Evolutionary conservation across 495 filamentous ascomycete species (phyloP).

Genomic region (Extremus antarcticus): DNA sequence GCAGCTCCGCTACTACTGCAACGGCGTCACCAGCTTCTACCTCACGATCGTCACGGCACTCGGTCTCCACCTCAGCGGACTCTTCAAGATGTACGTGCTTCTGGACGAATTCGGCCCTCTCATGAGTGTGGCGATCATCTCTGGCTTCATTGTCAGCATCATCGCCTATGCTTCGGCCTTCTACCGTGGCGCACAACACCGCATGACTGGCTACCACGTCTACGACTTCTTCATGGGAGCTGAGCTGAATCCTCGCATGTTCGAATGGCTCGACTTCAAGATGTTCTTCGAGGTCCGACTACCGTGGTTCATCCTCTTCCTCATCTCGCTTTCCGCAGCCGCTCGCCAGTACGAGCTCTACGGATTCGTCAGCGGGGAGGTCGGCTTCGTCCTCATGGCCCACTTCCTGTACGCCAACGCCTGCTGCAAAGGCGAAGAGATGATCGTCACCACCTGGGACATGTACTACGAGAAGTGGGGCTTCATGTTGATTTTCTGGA

Average conservation of each 20-base stretch:
- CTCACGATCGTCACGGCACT: constrained; percentile 59
- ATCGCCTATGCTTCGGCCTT: constrained; percentile 78
- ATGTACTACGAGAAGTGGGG: constrained; percentile 99
- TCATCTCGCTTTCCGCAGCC: constrained; percentile 64
- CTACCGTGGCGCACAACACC: constrained; percentile 66
- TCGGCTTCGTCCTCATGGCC: constrained; percentile 79
- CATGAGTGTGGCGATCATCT: constrained; percentile 80
- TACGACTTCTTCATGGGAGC: constrained; percentile 99
- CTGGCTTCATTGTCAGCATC: constrained; percentile 68
- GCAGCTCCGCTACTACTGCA: constrained; percentile 89
- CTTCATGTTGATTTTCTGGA: constrained; percentile 99
- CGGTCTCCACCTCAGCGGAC: constrained; percentile 62
- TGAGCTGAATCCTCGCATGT: constrained; percentile 91
- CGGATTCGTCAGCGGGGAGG: constrained; percentile 85
- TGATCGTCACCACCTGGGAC: constrained; percentile 91
- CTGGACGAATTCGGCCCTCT: constrained; percentile 93
- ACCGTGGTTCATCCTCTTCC: constrained; percentile 89
- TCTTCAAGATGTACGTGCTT: constrained; percentile 86
- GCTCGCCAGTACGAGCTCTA: constrained; percentile 80
- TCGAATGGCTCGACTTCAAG: constrained; percentile 90
- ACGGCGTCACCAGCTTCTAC: constrained; percentile 77
- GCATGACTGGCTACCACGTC: constrained; percentile 83
- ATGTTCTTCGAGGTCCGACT: constrained; percentile 99
- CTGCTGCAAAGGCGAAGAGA: constrained; percentile 91
- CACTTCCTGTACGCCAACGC: constrained; percentile 96